phyloP scores from a whole-genome alignment of 108 stramenopile species.

The Phaeodactylum tricornutum region DNA sequence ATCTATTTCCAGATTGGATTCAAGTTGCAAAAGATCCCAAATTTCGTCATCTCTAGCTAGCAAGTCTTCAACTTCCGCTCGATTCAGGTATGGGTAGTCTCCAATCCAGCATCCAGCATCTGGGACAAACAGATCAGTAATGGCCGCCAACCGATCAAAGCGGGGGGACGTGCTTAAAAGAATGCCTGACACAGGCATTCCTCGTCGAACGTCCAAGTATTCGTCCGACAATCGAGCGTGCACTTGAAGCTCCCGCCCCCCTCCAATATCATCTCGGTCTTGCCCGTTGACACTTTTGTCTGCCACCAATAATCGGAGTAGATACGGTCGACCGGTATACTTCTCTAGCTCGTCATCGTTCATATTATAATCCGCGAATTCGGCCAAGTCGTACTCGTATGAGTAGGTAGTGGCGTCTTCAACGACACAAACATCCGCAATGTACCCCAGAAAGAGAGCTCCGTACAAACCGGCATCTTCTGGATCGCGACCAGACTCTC shows the following conservation, averaged over 20 bases:
- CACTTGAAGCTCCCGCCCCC: constrained; percentile 56
- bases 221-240: constrained; percentile 69
- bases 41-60: constrained; percentile 34
- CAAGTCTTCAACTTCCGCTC: constrained; percentile 25
- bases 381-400: constrained; percentile 54
- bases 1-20: no score
- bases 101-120: constrained; percentile 62
- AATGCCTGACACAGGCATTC: constrained; percentile 40
- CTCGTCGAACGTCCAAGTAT: constrained; percentile 47
- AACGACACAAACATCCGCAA: constrained; percentile 64
- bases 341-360: constrained; percentile 60
- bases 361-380: constrained; percentile 62
- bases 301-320: constrained; percentile 36
- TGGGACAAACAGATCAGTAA: constrained; percentile 63
- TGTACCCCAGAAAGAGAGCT: constrained; percentile 42
- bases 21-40: constrained; percentile 20
- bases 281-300: no score
- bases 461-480: constrained; percentile 53
- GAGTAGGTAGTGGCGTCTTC: constrained; percentile 29
- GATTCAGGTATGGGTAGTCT: constrained; percentile 73
- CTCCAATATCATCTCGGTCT: no score
- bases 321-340: constrained; percentile 54
- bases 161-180: constrained; percentile 40
- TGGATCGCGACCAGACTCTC: constrained; percentile 15
- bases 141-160: constrained; percentile 46